Evolutionary conservation across 1,284 basidiomycete genomes (phyloP), one percentile per base, ranked within the genome.

Genomic region (Cutaneotrichosporon cyanovorans): DNA sequence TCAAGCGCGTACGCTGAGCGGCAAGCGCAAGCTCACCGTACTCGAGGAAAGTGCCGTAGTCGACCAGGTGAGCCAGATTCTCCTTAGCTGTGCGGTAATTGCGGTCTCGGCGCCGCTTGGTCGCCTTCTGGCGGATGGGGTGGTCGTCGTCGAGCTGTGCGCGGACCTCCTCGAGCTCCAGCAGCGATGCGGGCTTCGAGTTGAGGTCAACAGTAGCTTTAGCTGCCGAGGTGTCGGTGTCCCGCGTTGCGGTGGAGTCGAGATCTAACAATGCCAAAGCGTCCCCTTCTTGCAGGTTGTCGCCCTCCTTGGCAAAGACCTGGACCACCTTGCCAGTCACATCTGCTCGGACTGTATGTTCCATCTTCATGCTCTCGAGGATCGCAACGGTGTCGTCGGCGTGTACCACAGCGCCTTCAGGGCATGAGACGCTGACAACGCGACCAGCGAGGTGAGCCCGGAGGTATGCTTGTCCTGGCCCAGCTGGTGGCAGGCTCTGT

Each of bases 311-410:
- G 3, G 38, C 48, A 16, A 45, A 34, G 4, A 41, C 21, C 43
- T 43, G 47, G 28, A 50, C 21, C 7, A 54, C 43, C 8, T 30
- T 46, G 6, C 52, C 52, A 0, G 42, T 28, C 3, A 46, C 37
- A 2, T 39, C 46, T 2, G 52, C 41, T 4, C 43, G 40, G 12
- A 54, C 52, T 3, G 48, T 51, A 46, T 54, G 52, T 30, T 54
- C 52, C 52, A 54, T 54, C 43, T 54, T 54, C 52, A 54, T 54
- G 41, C 46, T 48, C 40, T 54, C 52, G 21, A 54, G 43, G 11
- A 50, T 50, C 5, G 49, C 40, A 3, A 54, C 43, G 2, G 37
- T 31, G 40, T 51, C 52, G 40, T 46, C 52, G 42, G 42, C 40
- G 21, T 34, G 16, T 2, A 54, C 28, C 14, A 19, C 31, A 5